These are phyloP conservation scores for Crataegus laevigata DNA, from an alignment of 306 rosid genomes.

Conservation along the genomic window DNA sequence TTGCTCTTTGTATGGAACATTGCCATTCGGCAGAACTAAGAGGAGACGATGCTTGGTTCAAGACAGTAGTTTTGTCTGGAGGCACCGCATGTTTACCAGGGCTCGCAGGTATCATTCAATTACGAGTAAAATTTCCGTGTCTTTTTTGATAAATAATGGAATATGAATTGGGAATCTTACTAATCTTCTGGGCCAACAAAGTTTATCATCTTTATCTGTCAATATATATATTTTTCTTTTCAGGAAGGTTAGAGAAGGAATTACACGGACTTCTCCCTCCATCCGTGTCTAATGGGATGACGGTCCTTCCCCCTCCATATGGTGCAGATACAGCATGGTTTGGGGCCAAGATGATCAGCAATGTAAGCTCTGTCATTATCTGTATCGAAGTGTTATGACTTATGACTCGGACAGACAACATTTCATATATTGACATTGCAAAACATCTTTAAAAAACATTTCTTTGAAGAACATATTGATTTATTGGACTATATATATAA, in stretches of 20 bases:
- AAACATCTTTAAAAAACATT: not conserved
- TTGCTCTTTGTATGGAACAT: conserved; percentile 77
- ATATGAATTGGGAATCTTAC: not conserved
- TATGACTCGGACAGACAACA: not conserved
- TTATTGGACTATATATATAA: too few species aligned
- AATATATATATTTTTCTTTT: too few species aligned
- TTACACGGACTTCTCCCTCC: conserved; percentile 54
- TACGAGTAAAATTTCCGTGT: not conserved
- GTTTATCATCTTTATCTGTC: too few species aligned
- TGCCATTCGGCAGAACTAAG: conserved; percentile 64
- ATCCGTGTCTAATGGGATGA: conserved; percentile 40
- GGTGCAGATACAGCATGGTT: conserved; percentile 85
- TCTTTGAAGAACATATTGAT: not conserved
- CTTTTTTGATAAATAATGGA: not conserved
- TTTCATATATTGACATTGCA: not conserved
- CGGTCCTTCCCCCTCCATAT: conserved; percentile 64
- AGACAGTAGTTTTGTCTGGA: conserved; percentile 71
- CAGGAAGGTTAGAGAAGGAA: conserved; percentile 62
- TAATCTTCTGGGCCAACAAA: too few species aligned
- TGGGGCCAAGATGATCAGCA: conserved; percentile 79
- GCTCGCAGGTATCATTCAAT: conserved; percentile 51
- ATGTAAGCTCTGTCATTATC: conserved; percentile 38
- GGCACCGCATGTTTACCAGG: conserved; percentile 91
- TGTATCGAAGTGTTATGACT: not conserved
- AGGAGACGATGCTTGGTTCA: not conserved